Conservation (phyloP, 306 rosid genomes). For the Coriaria nepalensis region DNA sequence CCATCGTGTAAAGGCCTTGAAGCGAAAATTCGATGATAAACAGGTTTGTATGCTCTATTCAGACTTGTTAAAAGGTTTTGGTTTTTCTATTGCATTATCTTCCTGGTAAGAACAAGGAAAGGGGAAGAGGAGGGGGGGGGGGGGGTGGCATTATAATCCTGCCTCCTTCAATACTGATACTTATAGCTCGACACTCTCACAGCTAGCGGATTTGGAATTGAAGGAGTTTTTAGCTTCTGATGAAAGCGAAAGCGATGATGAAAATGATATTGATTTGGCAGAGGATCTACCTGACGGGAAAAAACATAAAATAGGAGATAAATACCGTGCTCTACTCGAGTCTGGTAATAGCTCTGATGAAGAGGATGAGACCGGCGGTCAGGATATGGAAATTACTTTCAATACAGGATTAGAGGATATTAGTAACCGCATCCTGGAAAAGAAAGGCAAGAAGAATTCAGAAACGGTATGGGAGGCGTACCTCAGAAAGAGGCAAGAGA, state of each 20-base stretch:
- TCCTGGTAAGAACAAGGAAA: too few relatives aligned
- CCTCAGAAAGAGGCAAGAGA: conserved; percentile 58
- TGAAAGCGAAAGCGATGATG: conserved; percentile 52
- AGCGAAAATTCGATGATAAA: conserved; percentile 51
- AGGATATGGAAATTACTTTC: conserved; percentile 92
- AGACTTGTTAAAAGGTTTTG: too few relatives aligned
- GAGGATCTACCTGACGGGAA: conserved; percentile 26
- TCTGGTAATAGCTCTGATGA: conserved; percentile 48
- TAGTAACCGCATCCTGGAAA: conserved; percentile 67
- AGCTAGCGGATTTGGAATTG: conserved; percentile 66
- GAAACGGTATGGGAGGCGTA: conserved; percentile 74
- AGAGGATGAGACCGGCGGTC: conserved; percentile 37
- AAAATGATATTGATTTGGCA: conserved; percentile 25
- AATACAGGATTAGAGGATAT: conserved; percentile 79
- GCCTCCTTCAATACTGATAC: conserved; percentile 8
- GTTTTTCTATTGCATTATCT: not conserved
- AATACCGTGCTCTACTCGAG: conserved; percentile 47
- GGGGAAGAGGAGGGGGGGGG: too few relatives aligned
- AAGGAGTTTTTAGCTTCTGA: conserved; percentile 64
- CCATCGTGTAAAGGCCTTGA: conserved; percentile 48
- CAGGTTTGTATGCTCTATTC: conserved; percentile 37
- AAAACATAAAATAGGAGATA: conserved; percentile 30
- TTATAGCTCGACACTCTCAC: conserved; percentile 9
- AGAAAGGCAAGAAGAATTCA: conserved; percentile 58
- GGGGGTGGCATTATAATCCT: too few relatives aligned